Percentiles rank a stretch among this genome's conserved stretches.
These are phyloP conservation scores for Alnus rubra DNA, from an alignment of 306 rosid species.

Conservation along the genomic window DNA sequence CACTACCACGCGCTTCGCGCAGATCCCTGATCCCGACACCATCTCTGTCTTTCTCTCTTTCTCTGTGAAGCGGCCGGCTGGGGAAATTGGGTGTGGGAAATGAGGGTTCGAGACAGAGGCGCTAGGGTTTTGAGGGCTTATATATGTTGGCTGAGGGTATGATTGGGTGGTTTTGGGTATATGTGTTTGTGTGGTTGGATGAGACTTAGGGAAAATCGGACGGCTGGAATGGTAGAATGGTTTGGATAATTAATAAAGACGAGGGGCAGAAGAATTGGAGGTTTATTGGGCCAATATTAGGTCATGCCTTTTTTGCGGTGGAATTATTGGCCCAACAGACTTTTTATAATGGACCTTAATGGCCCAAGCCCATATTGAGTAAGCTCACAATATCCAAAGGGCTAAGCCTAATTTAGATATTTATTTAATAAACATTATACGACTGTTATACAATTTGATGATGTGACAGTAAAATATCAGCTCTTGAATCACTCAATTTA, in stretches of 20 bases:
- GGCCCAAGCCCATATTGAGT: too few relatives aligned
- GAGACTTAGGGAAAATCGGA: too few relatives aligned
- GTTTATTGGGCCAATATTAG: neutral
- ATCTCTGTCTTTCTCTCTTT: constrained; percentile 24
- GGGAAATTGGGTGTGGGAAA: neutral
- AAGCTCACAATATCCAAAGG: too few relatives aligned
- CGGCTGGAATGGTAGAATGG: neutral
- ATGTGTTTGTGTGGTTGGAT: neutral
- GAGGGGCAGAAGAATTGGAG: too few relatives aligned
- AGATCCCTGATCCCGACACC: constrained; percentile 75
- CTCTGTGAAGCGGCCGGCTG: constrained; percentile 22
- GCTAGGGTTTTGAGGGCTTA: constrained; percentile 12
- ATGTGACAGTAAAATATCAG: too few relatives aligned
- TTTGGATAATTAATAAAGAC: neutral
- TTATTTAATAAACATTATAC: too few relatives aligned
- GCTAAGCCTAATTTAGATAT: too few relatives aligned
- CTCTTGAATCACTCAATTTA: too few relatives aligned
- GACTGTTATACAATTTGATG: too few relatives aligned
- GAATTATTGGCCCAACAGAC: too few relatives aligned
- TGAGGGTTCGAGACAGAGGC: neutral
- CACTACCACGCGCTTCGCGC: constrained; percentile 73
- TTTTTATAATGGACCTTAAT: too few relatives aligned
- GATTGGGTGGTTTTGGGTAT: neutral
- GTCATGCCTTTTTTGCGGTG: too few relatives aligned
- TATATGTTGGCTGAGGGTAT: neutral